phyloP scores from a whole-genome alignment of 768 basidiomycete species.

The Panaeolus cyanescens region DNA sequence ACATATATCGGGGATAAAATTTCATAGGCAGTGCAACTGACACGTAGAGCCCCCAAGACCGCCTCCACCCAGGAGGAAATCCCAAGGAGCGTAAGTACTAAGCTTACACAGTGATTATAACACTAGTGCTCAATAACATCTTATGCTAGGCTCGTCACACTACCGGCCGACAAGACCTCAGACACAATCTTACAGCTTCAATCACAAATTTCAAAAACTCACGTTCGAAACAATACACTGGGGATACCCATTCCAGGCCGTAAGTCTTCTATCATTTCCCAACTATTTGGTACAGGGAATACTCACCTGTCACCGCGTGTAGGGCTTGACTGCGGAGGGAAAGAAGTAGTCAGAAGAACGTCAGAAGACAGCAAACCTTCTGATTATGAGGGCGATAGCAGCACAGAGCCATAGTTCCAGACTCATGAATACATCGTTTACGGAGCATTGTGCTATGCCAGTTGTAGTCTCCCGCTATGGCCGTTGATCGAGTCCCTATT shows the following conservation, averaged over 20 bases:
- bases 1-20: not conserved
- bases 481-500: not conserved
- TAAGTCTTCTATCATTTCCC: not conserved
- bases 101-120: not conserved
- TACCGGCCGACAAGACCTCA: not conserved
- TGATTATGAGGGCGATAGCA: not conserved
- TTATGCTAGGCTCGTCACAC: not conserved
- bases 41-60: not conserved
- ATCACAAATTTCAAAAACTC: not conserved
- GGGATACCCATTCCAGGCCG: not conserved
- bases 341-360: not conserved
- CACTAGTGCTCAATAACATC: not conserved
- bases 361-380: not conserved
- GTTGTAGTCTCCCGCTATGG: not conserved
- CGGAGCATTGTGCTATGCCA: not conserved
- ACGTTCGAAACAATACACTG: not conserved
- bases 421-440: not conserved
- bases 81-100: not conserved
- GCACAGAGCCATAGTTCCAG: not conserved
- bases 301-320: not conserved
- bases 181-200: not conserved
- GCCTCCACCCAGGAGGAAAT: constrained; percentile 1
- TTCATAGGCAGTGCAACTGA: not conserved
- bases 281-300: not conserved
- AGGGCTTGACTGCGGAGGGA: not conserved